A percentile compares a stretch with the other conserved stretches of the same genome.
Conservation (phyloP, 2,329 filamentous ascomycete genomes). For the Penicillium sp. region DNA sequence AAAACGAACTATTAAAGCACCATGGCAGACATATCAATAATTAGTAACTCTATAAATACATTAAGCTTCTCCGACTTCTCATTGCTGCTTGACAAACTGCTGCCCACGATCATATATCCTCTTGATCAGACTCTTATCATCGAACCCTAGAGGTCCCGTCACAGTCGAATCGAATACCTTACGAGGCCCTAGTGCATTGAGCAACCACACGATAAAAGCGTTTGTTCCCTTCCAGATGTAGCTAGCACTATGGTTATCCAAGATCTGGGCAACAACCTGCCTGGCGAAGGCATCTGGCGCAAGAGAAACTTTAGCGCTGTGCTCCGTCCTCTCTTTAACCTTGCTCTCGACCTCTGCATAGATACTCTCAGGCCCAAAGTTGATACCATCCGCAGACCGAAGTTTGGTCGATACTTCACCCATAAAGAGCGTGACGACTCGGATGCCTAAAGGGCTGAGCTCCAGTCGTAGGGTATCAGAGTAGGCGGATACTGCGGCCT, state of each 20-base stretch:
- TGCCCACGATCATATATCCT: slow-evolving; percentile 2
- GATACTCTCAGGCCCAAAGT: neutral
- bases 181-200: slow-evolving; percentile 1
- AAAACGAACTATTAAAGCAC: neutral
- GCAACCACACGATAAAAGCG: slow-evolving; percentile 6
- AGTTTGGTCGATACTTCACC: slow-evolving; percentile 8
- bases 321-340: slow-evolving; percentile 6
- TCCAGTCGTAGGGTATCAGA: slow-evolving; percentile 6
- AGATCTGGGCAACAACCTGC: slow-evolving; percentile 2
- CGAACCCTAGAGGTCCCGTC: neutral
- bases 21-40: neutral
- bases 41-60: neutral
- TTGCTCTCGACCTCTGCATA: slow-evolving; percentile 1
- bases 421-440: slow-evolving; percentile 6
- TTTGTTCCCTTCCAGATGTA: slow-evolving; percentile 12
- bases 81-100: neutral
- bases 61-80: neutral
- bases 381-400: neutral
- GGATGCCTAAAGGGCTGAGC: slow-evolving; percentile 2
- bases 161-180: slow-evolving; percentile 7
- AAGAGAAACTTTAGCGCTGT: slow-evolving; percentile 4
- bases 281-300: slow-evolving; percentile 1
- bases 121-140: neutral
- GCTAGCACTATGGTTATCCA: neutral
- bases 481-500: slow-evolving; percentile 7